Conservation (phyloP, 2,329 filamentous ascomycete genomes). For the Venturiaceae sp. region DNA sequence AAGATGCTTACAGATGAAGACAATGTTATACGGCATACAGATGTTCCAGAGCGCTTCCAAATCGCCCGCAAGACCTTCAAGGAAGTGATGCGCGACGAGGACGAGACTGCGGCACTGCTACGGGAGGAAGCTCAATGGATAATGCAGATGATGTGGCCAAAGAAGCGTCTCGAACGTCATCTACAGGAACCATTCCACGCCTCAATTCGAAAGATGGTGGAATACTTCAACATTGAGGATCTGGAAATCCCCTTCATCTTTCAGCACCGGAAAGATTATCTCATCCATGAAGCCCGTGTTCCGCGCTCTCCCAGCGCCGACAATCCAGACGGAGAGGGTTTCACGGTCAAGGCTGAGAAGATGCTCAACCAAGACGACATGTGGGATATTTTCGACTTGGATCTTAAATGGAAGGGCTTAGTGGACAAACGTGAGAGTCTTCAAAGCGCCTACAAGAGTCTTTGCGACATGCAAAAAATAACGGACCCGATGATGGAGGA, state of each 20-base stretch:
- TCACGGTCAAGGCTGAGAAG: constrained; percentile 65
- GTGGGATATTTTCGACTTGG: constrained; percentile 90
- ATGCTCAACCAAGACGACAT: constrained; percentile 86
- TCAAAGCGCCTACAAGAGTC: constrained; percentile 65
- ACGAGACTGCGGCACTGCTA: constrained; percentile 53
- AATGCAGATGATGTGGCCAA: constrained; percentile 77
- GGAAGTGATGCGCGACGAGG: constrained; percentile 66
- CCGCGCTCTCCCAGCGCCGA: constrained; percentile 37
- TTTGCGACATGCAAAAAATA: constrained; percentile 49
- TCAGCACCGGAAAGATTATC: constrained; percentile 94
- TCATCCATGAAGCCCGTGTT: constrained; percentile 74
- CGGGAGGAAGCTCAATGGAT: constrained; percentile 91
- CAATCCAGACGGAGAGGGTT: background rate
- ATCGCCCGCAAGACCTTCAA: constrained; percentile 83
- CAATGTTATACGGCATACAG: constrained; percentile 76
- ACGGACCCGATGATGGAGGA: constrained; percentile 70
- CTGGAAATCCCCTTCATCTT: constrained; percentile 97
- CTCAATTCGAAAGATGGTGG: constrained; percentile 81
- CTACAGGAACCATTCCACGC: constrained; percentile 76
- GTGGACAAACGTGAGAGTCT: constrained; percentile 86
- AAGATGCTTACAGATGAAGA: constrained; percentile 94
- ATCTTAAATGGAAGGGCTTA: constrained; percentile 89
- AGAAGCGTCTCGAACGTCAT: constrained; percentile 65
- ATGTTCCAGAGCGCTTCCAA: constrained; percentile 92
- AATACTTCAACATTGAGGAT: constrained; percentile 90